Conservation (phyloP, 768 basidiomycete genomes). For the Pleurotus ostreatus region DNA sequence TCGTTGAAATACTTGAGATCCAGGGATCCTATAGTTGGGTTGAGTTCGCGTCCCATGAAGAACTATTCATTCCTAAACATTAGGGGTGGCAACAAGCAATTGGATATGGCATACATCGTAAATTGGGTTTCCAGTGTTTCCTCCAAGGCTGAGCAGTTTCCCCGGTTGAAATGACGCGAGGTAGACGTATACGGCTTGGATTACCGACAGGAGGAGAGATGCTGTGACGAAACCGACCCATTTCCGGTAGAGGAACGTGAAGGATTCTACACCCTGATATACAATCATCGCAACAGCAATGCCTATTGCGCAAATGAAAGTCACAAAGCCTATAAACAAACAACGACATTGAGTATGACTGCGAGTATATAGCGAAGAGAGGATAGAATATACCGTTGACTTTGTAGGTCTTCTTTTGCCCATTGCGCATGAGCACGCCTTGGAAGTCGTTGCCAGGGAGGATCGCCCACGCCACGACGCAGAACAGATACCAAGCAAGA, state of each 20-base stretch:
- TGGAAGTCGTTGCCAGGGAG: conserved; percentile 71
- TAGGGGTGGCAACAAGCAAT: background rate
- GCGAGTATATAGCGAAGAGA: background rate
- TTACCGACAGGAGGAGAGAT: conserved; percentile 67
- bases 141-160: conserved; percentile 80
- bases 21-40: conserved; percentile 75
- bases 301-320: conserved; percentile 76
- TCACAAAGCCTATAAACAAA: conserved; percentile 65
- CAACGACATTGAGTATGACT: conserved; percentile 3
- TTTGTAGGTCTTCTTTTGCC: conserved; percentile 78
- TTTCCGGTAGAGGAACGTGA: conserved; percentile 88
- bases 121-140: conserved; percentile 79
- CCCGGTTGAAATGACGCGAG: conserved; percentile 60
- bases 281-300: conserved; percentile 65
- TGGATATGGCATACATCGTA: conserved; percentile 69
- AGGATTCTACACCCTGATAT: conserved; percentile 68
- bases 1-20: conserved; percentile 74
- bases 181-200: conserved; percentile 73
- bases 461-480: conserved; percentile 72
- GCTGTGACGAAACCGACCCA: conserved; percentile 88
- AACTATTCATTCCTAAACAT: conserved; percentile 46
- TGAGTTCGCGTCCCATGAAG: conserved; percentile 88
- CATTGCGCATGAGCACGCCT: conserved; percentile 69
- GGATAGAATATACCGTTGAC: conserved; percentile 72
- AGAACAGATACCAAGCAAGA: conserved; percentile 84